Evolutionary conservation across 345 rosid genomes (phyloP), one percentile per base, ranked within the genome.

Genomic region (Viola odorata): DNA sequence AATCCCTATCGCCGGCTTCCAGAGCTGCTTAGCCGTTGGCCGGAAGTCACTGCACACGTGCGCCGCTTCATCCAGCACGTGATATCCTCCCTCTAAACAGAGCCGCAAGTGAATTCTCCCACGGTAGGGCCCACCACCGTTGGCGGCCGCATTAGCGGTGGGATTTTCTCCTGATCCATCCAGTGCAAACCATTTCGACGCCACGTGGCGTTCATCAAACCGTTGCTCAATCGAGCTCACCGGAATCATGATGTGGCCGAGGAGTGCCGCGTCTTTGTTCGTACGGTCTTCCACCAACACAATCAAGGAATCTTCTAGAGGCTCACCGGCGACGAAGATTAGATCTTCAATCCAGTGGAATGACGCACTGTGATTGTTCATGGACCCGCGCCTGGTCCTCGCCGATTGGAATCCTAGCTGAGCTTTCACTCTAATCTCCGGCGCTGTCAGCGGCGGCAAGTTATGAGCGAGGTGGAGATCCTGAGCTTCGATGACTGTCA

Each of bases 51-150:
- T 94, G 78, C 99, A 90, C 66, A 90, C 90, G 73, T 92, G 98
- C 53, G 98, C 95, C 4, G 98, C 98, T 67, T 92, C 98, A 50
- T 94, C 99, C 1, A 94, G 89, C 81, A 94, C 99, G 75, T 94
- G 99, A 77, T 94, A 94, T 9, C 99, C 97, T 57, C 99, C 99
- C 62, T 94, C 99, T 66, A 94, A 73, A 66, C 99, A 90, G 10
- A 87, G 77, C 45, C 91, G 83, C 8, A 94, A 67, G 55, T 81
- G 79, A 41, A 94, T 68, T 75, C 91, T 82, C 58, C 99, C 97
- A 0, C 77, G 55, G 76, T 84, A 87, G 53, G 86, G 51, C 49
- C 75, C 81, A 11, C 41, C 67, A 0, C 62, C 73, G 3, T 55
- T 68, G 0, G 61, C 64, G 1, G 12, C 61, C 1, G 50, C 42